Evolutionary conservation across 176 grass and related monocot genomes (phyloP), one percentile per base, ranked within the genome.

Genomic region (Juncus inflexus): DNA sequence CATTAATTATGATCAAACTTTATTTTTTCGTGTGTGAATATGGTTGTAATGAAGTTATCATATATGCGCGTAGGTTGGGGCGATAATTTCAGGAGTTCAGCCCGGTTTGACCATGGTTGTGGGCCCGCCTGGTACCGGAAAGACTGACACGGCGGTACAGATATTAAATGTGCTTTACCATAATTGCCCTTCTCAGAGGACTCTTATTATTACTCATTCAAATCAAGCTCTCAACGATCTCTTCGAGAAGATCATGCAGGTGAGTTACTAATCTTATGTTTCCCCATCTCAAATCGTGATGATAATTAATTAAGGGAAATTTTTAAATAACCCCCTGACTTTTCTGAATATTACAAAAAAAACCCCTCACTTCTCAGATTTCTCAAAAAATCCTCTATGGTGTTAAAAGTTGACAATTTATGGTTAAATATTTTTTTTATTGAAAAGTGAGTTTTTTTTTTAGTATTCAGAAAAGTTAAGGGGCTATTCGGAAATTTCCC

Each of bases 161-260:
- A 92, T 99, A 83, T 83, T 99, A 58, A 97, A 97, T 77, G 94
- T 92, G 77, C 83, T 99, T 14, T 99, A 99, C 86, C 94, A 99
- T 52, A 99, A 99, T 74, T 99, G 88, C 50, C 94, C 94, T 72
- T 99, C 88, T 51, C 94, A 99, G 74, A 89, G 94, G 79, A 92
- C 94, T 15, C 80, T 99, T 19, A 99, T 99, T 74, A 99, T 99
- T 58, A 99, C 94, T 42, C 94, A 99, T 66, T 99, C 94, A 4
- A 99, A 99, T 80, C 88, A 99, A 75, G 94, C 94, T 73, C 84
- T 99, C 71, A 99, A 99, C 73, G 94, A 99, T 55, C 77, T 99
- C 38, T 99, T 99, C 72, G 94, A 99, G 77, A 99, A 99, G 78
- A 99, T 99, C 80, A 92, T 99, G 94, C 87, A 99, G 94, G 94